Conservation (phyloP, 2,329 filamentous ascomycete genomes). For the Penicillium polonicum region DNA sequence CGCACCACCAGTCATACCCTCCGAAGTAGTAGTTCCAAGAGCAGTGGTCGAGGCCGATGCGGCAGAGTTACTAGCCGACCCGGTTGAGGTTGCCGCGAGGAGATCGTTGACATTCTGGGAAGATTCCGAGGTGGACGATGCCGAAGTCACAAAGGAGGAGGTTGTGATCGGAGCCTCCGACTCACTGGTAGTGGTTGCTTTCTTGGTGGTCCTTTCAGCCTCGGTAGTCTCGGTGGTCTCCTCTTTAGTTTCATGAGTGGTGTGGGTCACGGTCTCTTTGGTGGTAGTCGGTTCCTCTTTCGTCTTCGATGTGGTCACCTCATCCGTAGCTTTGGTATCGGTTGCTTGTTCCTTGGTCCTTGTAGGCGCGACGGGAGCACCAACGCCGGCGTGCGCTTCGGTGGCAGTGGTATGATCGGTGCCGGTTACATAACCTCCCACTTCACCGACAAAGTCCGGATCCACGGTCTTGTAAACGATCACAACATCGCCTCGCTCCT, state of each 20-base stretch:
- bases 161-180: neutral
- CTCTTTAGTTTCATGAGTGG: slow-evolving; percentile 15
- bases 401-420: slow-evolving; percentile 16
- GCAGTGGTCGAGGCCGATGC: slow-evolving; percentile 28
- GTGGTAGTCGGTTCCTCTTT: slow-evolving; percentile 14
- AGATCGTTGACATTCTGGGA: slow-evolving; percentile 14
- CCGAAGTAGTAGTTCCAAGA: slow-evolving; percentile 22
- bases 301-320: slow-evolving; percentile 3
- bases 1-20: slow-evolving; percentile 45
- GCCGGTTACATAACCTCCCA: slow-evolving; percentile 50
- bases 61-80: slow-evolving; percentile 23
- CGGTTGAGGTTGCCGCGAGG: slow-evolving; percentile 18
- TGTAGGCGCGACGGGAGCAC: slow-evolving; percentile 27
- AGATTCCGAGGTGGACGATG: slow-evolving; percentile 19
- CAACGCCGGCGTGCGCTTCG: slow-evolving; percentile 24
- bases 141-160: slow-evolving; percentile 23
- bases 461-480: slow-evolving; percentile 54
- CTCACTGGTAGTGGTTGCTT: slow-evolving; percentile 1
- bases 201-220: slow-evolving; percentile 9
- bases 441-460: slow-evolving; percentile 53
- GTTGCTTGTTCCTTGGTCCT: slow-evolving; percentile 17
- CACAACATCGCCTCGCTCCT: slow-evolving; percentile 15
- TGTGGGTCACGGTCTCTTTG: slow-evolving; percentile 13
- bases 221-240: slow-evolving; percentile 14
- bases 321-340: slow-evolving; percentile 15